Conservation (phyloP, 768 basidiomycete genomes). For the Porphyrellus cyaneotinctus region DNA sequence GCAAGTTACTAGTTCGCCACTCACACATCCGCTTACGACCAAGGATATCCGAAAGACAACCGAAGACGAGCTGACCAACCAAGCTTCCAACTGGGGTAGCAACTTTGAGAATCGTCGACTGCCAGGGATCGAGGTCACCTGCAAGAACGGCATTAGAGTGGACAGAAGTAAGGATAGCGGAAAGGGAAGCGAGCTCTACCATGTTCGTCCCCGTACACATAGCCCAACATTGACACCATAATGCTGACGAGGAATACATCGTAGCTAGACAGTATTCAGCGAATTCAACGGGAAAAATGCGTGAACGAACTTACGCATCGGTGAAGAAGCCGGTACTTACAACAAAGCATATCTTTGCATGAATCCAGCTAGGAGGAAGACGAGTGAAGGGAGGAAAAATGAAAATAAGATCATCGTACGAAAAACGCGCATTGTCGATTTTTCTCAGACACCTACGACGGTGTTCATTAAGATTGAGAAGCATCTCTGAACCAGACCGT, state of each 20-base stretch:
- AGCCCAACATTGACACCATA: constrained; percentile 77
- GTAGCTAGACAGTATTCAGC: constrained; percentile 37
- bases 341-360: constrained; percentile 65
- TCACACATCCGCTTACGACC: constrained; percentile 78
- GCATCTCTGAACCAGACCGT: constrained; percentile 1
- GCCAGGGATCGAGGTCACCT: constrained; percentile 44
- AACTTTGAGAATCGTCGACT: constrained; percentile 76
- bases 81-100: constrained; percentile 72
- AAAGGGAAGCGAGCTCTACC: constrained; percentile 1
- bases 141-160: background rate
- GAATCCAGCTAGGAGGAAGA: constrained; percentile 58
- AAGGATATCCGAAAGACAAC: constrained; percentile 69
- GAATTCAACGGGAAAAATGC: background rate
- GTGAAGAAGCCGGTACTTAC: constrained; percentile 89
- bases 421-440: constrained; percentile 81
- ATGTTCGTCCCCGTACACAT: constrained; percentile 55
- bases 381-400: background rate
- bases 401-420: constrained; percentile 43
- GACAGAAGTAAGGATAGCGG: background rate
- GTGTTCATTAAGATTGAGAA: constrained; percentile 53
- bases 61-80: constrained; percentile 70
- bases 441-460: constrained; percentile 75
- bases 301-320: constrained; percentile 51
- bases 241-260: constrained; percentile 90
- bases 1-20: constrained; percentile 26